A percentile compares a stretch with the other conserved stretches of the same genome.
Evolutionary conservation across 768 basidiomycete genomes (phyloP).

Genomic region (Asterophora lycoperdoides): DNA sequence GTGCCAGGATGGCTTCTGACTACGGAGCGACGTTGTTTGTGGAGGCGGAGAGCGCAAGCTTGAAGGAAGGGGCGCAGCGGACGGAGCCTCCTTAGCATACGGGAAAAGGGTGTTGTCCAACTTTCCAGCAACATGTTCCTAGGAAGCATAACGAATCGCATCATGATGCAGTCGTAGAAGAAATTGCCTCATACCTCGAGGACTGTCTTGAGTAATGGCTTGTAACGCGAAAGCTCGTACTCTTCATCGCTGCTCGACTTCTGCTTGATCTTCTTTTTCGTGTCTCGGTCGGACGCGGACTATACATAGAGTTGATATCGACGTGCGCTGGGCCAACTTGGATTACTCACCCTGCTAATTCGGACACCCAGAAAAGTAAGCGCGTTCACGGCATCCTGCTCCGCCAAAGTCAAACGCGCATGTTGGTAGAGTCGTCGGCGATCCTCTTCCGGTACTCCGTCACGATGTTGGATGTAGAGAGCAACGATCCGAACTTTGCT

Average conservation of each 20-base stretch:
- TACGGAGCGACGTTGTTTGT: slow-evolving; percentile 74
- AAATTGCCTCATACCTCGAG: slow-evolving; percentile 58
- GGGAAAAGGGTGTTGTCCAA: slow-evolving; percentile 83
- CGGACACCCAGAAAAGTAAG: slow-evolving; percentile 78
- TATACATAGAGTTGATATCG: slow-evolving; percentile 23
- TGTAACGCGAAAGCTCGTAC: slow-evolving; percentile 94
- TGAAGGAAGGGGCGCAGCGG: slow-evolving; percentile 40
- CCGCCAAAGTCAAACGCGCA: slow-evolving; percentile 78
- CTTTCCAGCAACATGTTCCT: slow-evolving; percentile 82
- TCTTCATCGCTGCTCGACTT: slow-evolving; percentile 79
- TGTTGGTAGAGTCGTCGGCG: slow-evolving; percentile 92
- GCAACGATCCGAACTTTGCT: slow-evolving; percentile 98
- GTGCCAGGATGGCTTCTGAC: slow-evolving; percentile 88
- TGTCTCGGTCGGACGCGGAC: slow-evolving; percentile 74
- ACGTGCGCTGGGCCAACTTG: neutral
- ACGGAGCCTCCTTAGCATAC: slow-evolving; percentile 79
- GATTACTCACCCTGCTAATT: slow-evolving; percentile 65
- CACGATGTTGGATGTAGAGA: slow-evolving; percentile 89
- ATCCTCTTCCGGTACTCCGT: slow-evolving; percentile 99
- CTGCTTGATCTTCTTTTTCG: slow-evolving; percentile 77
- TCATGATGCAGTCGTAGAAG: neutral
- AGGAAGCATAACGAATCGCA: neutral
- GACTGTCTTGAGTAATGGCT: slow-evolving; percentile 74
- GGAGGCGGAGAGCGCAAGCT: slow-evolving; percentile 50
- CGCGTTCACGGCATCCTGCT: slow-evolving; percentile 93